Conservation (phyloP, 768 basidiomycete species). For the Leccinum imitatum region DNA sequence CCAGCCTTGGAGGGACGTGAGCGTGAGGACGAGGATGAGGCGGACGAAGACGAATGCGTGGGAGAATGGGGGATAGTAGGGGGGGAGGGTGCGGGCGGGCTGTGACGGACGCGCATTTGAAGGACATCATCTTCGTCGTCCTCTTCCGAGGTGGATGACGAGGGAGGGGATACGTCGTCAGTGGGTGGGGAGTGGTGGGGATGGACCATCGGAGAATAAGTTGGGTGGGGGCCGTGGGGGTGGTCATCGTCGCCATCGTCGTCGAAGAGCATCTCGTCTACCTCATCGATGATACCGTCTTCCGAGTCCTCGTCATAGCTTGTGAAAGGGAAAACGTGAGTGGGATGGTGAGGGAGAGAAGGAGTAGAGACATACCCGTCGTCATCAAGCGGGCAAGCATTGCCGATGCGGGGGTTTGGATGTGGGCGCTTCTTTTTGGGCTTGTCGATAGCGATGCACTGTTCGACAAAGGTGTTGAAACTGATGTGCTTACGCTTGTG, state of each 20-base stretch:
- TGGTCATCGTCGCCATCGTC: constrained; percentile 28
- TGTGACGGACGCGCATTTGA: constrained; percentile 54
- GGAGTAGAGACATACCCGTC: constrained; percentile 53
- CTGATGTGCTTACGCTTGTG: constrained; percentile 85
- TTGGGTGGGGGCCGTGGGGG: constrained; percentile 3
- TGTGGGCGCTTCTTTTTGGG: constrained; percentile 41
- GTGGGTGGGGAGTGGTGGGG: constrained; percentile 25
- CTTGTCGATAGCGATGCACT: constrained; percentile 88
- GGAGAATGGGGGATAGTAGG: constrained; percentile 34
- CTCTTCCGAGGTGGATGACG: constrained; percentile 36
- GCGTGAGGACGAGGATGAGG: constrained; percentile 22
- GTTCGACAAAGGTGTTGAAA: constrained; percentile 98
- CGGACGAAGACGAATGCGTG: constrained; percentile 36
- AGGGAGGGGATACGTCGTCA: constrained; percentile 26
- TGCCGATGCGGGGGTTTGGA: constrained; percentile 26
- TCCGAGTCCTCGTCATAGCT: constrained; percentile 76
- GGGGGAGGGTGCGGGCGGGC: constrained; percentile 19
- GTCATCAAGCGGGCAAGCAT: constrained; percentile 41
- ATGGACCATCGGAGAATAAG: constrained; percentile 22
- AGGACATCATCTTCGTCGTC: constrained; percentile 57
- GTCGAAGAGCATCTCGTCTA: constrained; percentile 36
- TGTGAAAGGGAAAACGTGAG: constrained; percentile 1
- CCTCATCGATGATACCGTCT: constrained; percentile 50
- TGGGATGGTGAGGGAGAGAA: neutral
- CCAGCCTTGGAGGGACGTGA: constrained; percentile 33